These are phyloP conservation scores for sunflower (Helianthus annuus) DNA, from an alignment of 129 eudicot species.

Conservation along the genomic window HanXRQr2.0-SUNRISE NC_035449.2:131869241-131869740, in stretches of 20 bases:
- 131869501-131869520: constrained; percentile 67
- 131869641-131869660: constrained; percentile 73
- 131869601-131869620: constrained; percentile 37
- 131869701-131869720: constrained; percentile 51
- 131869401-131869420: neutral
- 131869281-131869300: too few relatives aligned
- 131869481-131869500: constrained; percentile 52
- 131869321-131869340: too few relatives aligned
- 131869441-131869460: constrained; percentile 29
- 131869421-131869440: constrained; percentile 20
- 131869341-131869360: too few relatives aligned
- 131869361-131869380: neutral
- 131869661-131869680: constrained; percentile 43
- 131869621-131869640: constrained; percentile 71
- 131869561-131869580: constrained; percentile 62
- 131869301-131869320: too few relatives aligned
- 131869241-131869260: too few relatives aligned
- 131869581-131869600: constrained; percentile 52
- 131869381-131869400: constrained; percentile 27
- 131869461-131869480: constrained; percentile 56
- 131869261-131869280: too few relatives aligned
- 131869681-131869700: constrained; percentile 67
- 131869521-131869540: constrained; percentile 56
- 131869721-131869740: constrained; percentile 47
- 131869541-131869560: constrained; percentile 39